Percentiles rank a stretch among this genome's conserved stretches.
Conservation (phyloP, 2,329 filamentous ascomycete species). For the Arthrocladium fulminans region DNA sequence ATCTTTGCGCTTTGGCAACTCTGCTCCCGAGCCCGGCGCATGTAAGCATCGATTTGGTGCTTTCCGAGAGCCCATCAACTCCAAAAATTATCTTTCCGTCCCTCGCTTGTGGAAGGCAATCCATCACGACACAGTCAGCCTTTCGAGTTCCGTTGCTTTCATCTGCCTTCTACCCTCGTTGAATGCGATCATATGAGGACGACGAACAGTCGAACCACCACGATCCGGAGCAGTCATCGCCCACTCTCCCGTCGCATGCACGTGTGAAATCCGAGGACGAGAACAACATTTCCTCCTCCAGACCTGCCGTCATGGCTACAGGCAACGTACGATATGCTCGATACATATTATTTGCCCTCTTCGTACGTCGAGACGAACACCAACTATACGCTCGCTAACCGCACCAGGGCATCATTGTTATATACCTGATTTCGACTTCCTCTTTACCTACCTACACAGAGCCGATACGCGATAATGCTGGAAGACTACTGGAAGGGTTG, state of each 20-base stretch:
- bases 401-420: slow-evolving; percentile 53
- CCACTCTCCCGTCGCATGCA: slow-evolving; percentile 2
- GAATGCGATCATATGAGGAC: slow-evolving; percentile 1
- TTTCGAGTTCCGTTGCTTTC: background rate
- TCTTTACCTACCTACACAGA: slow-evolving; percentile 32
- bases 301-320: slow-evolving; percentile 26
- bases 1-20: too few species aligned
- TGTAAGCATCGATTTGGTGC: background rate
- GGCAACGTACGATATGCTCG: slow-evolving; percentile 39
- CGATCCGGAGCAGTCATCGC: background rate
- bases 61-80: background rate
- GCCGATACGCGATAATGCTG: slow-evolving; percentile 20
- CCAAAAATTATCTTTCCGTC: background rate
- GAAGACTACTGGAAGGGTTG: slow-evolving; percentile 15
- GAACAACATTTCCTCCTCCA: background rate
- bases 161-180: background rate
- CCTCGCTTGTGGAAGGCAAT: background rate
- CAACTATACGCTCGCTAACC: slow-evolving; percentile 16
- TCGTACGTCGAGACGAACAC: slow-evolving; percentile 52
- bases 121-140: background rate
- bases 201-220: background rate
- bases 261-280: background rate
- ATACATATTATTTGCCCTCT: slow-evolving; percentile 69
- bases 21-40: too few species aligned
- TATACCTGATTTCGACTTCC: slow-evolving; percentile 72